Percentiles rank a stretch among this genome's conserved stretches.
These are phyloP conservation scores for Tolypocladium paradoxum DNA, from an alignment of 2,329 filamentous ascomycete genomes.

Conservation along the genomic window DNA sequence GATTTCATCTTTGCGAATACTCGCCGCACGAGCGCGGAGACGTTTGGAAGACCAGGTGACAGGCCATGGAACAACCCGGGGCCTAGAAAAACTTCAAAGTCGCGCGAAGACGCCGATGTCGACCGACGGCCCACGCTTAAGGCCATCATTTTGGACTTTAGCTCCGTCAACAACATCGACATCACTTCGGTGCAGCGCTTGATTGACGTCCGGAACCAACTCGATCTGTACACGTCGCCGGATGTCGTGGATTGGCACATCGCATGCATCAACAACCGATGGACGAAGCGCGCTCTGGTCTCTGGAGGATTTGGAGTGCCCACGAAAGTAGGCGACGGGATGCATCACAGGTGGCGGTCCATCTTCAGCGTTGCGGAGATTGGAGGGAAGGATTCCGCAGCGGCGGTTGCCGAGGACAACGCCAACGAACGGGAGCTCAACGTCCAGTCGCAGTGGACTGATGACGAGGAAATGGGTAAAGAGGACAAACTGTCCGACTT, in stretches of 20 bases:
- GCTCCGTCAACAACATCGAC: constrained; percentile 86
- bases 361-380: constrained; percentile 90
- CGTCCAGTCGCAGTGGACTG: constrained; percentile 2
- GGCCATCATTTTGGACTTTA: constrained; percentile 90
- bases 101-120: constrained; percentile 13
- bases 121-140: constrained; percentile 58
- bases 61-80: constrained; percentile 94
- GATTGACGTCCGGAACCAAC: constrained; percentile 89
- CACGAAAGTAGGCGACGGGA: constrained; percentile 32
- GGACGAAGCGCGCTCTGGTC: constrained; percentile 84
- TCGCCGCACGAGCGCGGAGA: constrained; percentile 61
- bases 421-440: constrained; percentile 36
- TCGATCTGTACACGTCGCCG: constrained; percentile 74
- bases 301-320: constrained; percentile 85
- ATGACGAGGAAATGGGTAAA: constrained; percentile 28
- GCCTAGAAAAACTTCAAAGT: constrained; percentile 38
- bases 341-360: constrained; percentile 72
- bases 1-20: constrained; percentile 59
- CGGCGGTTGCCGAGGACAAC: constrained; percentile 53
- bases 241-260: constrained; percentile 90
- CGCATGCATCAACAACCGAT: constrained; percentile 78
- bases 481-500: constrained; percentile 6
- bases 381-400: constrained; percentile 59
- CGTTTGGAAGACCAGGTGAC: constrained; percentile 58
- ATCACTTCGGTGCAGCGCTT: constrained; percentile 85